Evolutionary conservation across 495 filamentous ascomycete genomes (phyloP).

Genomic region (Aspergillus campestris): DNA sequence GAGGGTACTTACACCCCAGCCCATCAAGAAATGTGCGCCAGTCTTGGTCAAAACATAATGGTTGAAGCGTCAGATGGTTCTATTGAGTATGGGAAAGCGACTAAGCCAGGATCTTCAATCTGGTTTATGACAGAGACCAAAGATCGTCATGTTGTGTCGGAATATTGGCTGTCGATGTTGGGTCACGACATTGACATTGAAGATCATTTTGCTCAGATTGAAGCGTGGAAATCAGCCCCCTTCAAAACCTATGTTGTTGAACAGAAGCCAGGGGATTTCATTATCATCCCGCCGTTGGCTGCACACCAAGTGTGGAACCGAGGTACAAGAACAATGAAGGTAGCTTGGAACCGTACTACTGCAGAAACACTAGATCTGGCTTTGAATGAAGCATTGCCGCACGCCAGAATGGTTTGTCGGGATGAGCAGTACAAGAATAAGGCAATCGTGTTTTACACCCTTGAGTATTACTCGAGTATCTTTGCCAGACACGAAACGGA

Average conservation of each 20-base stretch:
- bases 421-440: slow-evolving; percentile 99
- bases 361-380: slow-evolving; percentile 83
- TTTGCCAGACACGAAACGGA: slow-evolving; percentile 40
- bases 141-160: slow-evolving; percentile 76
- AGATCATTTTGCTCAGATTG: slow-evolving; percentile 88
- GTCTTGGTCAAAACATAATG: slow-evolving; percentile 95
- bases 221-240: slow-evolving; percentile 85
- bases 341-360: slow-evolving; percentile 96
- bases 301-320: slow-evolving; percentile 98
- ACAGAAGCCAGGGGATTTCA: slow-evolving; percentile 87
- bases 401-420: slow-evolving; percentile 86
- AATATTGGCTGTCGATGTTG: slow-evolving; percentile 84
- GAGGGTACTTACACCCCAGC: slow-evolving; percentile 96
- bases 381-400: slow-evolving; percentile 74
- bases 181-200: slow-evolving; percentile 96
- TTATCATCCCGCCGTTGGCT: slow-evolving; percentile 90
- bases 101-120: slow-evolving; percentile 77
- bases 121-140: slow-evolving; percentile 98
- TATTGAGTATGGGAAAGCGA: slow-evolving; percentile 51
- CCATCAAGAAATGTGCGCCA: slow-evolving; percentile 96
- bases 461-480: slow-evolving; percentile 65
- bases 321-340: slow-evolving; percentile 89
- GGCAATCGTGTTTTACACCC: slow-evolving; percentile 79
- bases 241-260: slow-evolving; percentile 91
- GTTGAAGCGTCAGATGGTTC: slow-evolving; percentile 66